Base-by-base conservation (phyloP, 352 stramenopile genomes). In the Pythium sukuiense region DNA sequence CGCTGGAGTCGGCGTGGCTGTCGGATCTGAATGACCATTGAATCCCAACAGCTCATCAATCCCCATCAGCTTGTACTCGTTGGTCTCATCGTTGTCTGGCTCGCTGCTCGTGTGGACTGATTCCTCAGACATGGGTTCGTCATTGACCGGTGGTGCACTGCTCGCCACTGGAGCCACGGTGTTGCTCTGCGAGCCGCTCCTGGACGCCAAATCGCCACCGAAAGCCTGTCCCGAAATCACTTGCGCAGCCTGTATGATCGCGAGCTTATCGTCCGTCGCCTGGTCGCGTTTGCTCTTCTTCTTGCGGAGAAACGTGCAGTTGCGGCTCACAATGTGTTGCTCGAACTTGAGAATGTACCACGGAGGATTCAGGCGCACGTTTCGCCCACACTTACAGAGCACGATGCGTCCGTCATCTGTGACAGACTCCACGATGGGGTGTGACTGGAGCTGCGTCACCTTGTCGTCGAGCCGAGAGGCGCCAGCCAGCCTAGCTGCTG, bases 301-400 rank as follows among this genome's bases (percentile, higher is more conserved):
- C 39, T 80, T 71, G 18, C 82, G 76, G 4, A 93, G 70, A 55
- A 89, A 89, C 7, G 79, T 79, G 72, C 83, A 94, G 59, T 92
- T 94, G 37, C 86, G 75, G 58, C 86, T 94, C 20, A 85, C 81
- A n/a, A 91, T 71, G 57, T 94, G 86, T 73, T 94, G 86, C 69
- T 94, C 86, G 39, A 86, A 94, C 67, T 94, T 94, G 50, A 90
- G 71, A 55, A 94, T 90, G 61, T 94, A 94, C 86, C 86, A 94
- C 32, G 86, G 79, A 35, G 86, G 86, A 27, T 94, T 94, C 16
- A 94, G 63, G 0, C 82, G 76, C 54, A 94, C 86, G 46, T 62
- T 76, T 45, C 83, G 81, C 3, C 86, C 83, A 65, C 86, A 94
- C 32, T 87, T 90, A 63, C 86, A 94, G 33, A 67, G 46, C 2